Evolutionary conservation across 75 land plant genomes (phyloP).

Genomic region (Cryptomeria japonica): DNA sequence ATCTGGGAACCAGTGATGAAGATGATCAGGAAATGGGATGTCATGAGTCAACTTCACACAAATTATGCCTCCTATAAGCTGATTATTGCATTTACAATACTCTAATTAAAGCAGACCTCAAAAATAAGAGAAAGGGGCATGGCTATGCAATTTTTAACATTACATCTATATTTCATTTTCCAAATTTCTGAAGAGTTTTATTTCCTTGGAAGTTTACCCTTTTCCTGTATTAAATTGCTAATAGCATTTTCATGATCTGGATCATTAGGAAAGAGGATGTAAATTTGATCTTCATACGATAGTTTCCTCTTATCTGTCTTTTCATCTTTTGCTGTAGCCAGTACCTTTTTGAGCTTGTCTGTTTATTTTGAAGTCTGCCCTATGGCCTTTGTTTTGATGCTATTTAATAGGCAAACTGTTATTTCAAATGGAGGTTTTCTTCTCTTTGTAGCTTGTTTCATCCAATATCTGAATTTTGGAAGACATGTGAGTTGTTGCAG

Average conservation of each 20-base stretch:
- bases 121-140: too few relatives aligned
- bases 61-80: too few relatives aligned
- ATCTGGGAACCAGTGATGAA: too few relatives aligned
- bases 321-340: neutral
- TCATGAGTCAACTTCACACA: too few relatives aligned
- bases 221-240: neutral
- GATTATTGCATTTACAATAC: too few relatives aligned
- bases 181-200: too few relatives aligned
- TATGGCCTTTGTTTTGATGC: neutral
- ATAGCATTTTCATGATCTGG: neutral
- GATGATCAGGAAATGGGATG: too few relatives aligned
- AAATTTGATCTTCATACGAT: neutral
- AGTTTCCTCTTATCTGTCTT: neutral
- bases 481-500: conserved; percentile 24
- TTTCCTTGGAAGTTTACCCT: neutral
- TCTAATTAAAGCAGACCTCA: too few relatives aligned
- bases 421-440: neutral
- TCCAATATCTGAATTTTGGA: neutral
- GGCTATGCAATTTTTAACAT: too few relatives aligned
- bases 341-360: neutral
- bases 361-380: neutral
- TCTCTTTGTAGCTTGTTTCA: conserved; percentile 6
- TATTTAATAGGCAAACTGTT: neutral
- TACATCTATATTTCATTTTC: neutral
- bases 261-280: neutral